Evolutionary conservation across 2,329 filamentous ascomycete species (phyloP), one percentile per base, ranked within the genome.

Genomic region (Aspergillus fructus): DNA sequence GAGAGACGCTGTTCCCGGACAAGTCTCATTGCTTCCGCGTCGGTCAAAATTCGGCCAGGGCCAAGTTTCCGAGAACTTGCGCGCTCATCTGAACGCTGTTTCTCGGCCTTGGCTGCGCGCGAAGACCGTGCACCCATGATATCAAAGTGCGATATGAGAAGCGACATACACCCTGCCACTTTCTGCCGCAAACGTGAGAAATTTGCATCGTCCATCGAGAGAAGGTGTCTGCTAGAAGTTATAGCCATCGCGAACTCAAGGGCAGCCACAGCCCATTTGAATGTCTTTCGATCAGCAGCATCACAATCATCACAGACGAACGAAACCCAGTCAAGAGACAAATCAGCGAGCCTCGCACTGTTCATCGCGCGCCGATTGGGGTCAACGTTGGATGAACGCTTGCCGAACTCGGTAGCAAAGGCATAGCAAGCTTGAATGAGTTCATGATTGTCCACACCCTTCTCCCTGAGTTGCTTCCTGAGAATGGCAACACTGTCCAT

Each of bases 401-500:
- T 93, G 45, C 94, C 94, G 65, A 99, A 99, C 72, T 99, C 94
- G 0, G 94, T 97, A n/a, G 94, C 94, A 68, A 97, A 99, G 41
- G 96, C 90, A 73, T 97, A 99, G 76, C 93, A 99, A 5, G 92
- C 96, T 74, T 99, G 94, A 62, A 99, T 94, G 30, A 99, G 85
- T 69, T 99, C 94, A 67, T 96, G 92, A 71, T 93, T 96, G 63
- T 94, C 89, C 62, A 93, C 84, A 8, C 89, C 90, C 56, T 84
- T 83, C 50, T 72, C 64, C 47, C 64, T 71, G 1, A 92, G 92
- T 74, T 99, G 93, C 64, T 87, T 87, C 62, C 92, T 85, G 62
- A 99, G 94, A 61, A 91, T 91, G 71, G 96, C 91, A 45, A 99
- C 94, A 71, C 92, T 97, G 74, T 97, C 93, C 91, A 99, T 97